Evolutionary conservation across 2,329 filamentous ascomycete species (phyloP).

Genomic region (Aspergillus hortae): DNA sequence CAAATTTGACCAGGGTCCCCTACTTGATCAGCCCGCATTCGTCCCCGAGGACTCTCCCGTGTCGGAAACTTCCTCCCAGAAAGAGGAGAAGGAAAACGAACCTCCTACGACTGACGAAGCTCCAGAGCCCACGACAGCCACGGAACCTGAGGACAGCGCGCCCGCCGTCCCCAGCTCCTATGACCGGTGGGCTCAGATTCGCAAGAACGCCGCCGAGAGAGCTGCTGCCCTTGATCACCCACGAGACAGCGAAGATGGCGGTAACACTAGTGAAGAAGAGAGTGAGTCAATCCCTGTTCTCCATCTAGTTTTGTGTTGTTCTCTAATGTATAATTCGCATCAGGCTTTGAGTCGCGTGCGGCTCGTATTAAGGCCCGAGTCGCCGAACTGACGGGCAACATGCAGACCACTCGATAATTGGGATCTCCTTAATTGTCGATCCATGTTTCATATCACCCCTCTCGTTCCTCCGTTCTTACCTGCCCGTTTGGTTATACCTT

Average conservation of each 20-base stretch:
- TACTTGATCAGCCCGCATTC: slow-evolving; percentile 82
- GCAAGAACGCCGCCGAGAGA: slow-evolving; percentile 86
- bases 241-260: slow-evolving; percentile 63
- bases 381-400: slow-evolving; percentile 84
- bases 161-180: slow-evolving; percentile 34
- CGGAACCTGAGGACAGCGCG: slow-evolving; percentile 1
- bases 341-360: slow-evolving; percentile 92
- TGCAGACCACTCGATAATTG: slow-evolving; percentile 42
- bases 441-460: background rate
- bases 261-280: slow-evolving; percentile 93
- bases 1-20: slow-evolving; percentile 82
- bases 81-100: slow-evolving; percentile 1
- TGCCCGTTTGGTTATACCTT: background rate
- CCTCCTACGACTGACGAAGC: slow-evolving; percentile 3
- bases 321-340: slow-evolving; percentile 22
- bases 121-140: slow-evolving; percentile 4
- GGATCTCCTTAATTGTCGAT: background rate
- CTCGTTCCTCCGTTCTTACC: background rate
- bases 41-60: slow-evolving; percentile 54
- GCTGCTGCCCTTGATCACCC: slow-evolving; percentile 66
- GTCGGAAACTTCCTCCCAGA: slow-evolving; percentile 15
- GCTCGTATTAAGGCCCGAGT: slow-evolving; percentile 97
- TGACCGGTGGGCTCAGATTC: slow-evolving; percentile 93
- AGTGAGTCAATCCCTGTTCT: slow-evolving; percentile 56
- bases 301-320: background rate